Evolutionary conservation across 257 asterid species (phyloP), one percentile per base, ranked within the genome.

Genomic region (Jaltomata sinuosa): DNA sequence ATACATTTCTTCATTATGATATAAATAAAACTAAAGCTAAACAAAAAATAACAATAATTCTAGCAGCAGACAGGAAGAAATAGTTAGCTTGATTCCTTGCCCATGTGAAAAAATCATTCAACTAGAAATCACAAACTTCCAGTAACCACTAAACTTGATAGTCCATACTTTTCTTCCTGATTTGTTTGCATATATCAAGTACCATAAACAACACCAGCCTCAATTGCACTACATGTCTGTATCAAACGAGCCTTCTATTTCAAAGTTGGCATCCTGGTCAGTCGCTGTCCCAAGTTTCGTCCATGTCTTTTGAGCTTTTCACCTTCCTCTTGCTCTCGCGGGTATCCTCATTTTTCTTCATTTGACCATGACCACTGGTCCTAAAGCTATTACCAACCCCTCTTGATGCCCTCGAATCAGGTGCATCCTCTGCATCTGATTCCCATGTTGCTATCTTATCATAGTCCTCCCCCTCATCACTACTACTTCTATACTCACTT

Each of bases 391-490:
- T 22, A 79, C 74, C 87, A 50, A 9, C 65, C 84, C 14, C 36
- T 54, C 84, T 61, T 19, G 81, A 77, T 65, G 52, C 59, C 76
- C 40, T 83, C 3, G 64, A 68, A 53, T 36, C 81, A 59, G 77
- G 42, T 19, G 69, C 84, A 31, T 79, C 86, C n/a, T 87, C 83
- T 53, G 55, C 31, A 79, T 84, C 87, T 27, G 87, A 85, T 31
- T 87, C 91, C 72, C 91, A 62, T 8, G 72, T 72, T 79, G 83
- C 68, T 69, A 71, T 79, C 47, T 67, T 53, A n/a, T 83, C 85
- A 85, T n/a, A n/a, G n/a, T n/a, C n/a, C n/a, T 87, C 80, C 55
- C 88, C 92, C 29, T 90, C 93, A 49, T 91, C 90, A 21, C 84
- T 90, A 53, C 88, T 88, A 88, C 91, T 89, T 85, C 64, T 50